Base-by-base conservation (phyloP, 768 basidiomycete species). In the Pleurotus sapidus region DNA sequence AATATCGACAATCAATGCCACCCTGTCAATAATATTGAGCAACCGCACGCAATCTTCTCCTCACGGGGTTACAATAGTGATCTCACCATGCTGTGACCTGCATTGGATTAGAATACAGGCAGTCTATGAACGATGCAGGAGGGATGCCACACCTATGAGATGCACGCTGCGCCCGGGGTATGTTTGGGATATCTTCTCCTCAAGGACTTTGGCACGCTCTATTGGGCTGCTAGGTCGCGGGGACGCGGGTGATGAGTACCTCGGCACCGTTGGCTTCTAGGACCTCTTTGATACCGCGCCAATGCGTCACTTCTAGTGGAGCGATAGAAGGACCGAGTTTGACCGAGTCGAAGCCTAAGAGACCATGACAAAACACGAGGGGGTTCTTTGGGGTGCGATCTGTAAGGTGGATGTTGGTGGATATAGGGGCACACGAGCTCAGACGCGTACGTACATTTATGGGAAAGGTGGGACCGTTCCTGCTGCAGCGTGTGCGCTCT, bases 201-300 rank as follows among this genome's bases (percentile, higher is more conserved):
- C 88, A n/a, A 99, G 82, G 11, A 95, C 94, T 63, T 87, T 86
- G 1, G 97, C 97, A 55, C 97, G 81, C 62, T 97, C 92, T 49
- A 87, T 74, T 14, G 94, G 91, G 18, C 89, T 89, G 63, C 91
- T 91, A 1, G 93, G 93, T 96, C 0, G 94, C 94, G 1, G 97
- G 95, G 0, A 98, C 95, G 12, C 93, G 85, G 0, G 95, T 94
- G 65, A 98, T 91, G 64, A 98, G 82, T 37, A 98, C 91, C 68
- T 98, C 89, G 11, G 82, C 83, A 15, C 93, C 95, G 66, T 90
- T 94, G 38, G 89, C 81, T 65, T 95, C 88, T 5, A 99, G 78
- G 15, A 91, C 94, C 68, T 98, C 93, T 65, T 90, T 88, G 61
- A 99, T 96, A 5, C 97, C 97, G 38, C 96, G 83, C 97, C 97